These are phyloP conservation scores for Jaapia argillacea DNA, from an alignment of 768 basidiomycete species.

Conservation along the genomic window DNA sequence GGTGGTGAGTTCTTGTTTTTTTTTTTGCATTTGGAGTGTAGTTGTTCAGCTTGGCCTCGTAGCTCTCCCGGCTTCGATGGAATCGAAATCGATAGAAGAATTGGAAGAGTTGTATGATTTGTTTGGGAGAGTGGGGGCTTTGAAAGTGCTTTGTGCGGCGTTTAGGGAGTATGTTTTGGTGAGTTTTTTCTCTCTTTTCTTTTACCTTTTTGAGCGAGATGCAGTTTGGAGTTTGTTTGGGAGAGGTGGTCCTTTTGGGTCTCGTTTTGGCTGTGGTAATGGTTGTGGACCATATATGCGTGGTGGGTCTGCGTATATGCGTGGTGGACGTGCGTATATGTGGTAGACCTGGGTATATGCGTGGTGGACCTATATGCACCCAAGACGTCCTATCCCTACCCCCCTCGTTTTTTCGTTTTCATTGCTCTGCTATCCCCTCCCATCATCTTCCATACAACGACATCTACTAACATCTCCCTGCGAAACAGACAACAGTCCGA, in stretches of 20 bases:
- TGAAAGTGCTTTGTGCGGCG: constrained; percentile 43
- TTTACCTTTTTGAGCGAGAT: neutral
- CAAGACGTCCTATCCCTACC: too few species aligned
- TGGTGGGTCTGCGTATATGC: too few species aligned
- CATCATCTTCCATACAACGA: too few species aligned
- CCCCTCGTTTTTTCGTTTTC: neutral
- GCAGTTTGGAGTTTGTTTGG: too few species aligned
- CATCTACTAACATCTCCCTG: too few species aligned
- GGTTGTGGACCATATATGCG: too few species aligned
- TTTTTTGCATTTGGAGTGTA: neutral
- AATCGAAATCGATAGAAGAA: constrained; percentile 28
- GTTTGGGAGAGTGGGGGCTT: constrained; percentile 46
- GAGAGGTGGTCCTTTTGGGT: too few species aligned
- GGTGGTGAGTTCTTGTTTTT: constrained; percentile 20
- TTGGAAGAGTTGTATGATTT: constrained; percentile 48
- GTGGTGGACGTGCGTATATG: too few species aligned
- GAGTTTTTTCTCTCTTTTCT: neutral
- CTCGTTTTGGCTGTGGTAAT: too few species aligned
- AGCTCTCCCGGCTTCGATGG: constrained; percentile 50
- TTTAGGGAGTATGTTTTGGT: constrained; percentile 60
- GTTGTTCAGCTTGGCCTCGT: neutral
- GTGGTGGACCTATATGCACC: too few species aligned
- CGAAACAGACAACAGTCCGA: constrained; percentile 47
- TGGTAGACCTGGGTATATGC: too few species aligned
- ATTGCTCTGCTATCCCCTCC: too few species aligned